Evolutionary conservation across 192 early-diverging fungal genomes (phyloP), one percentile per base, ranked within the genome.

Genomic region (Umbelopsis vinacea): DNA sequence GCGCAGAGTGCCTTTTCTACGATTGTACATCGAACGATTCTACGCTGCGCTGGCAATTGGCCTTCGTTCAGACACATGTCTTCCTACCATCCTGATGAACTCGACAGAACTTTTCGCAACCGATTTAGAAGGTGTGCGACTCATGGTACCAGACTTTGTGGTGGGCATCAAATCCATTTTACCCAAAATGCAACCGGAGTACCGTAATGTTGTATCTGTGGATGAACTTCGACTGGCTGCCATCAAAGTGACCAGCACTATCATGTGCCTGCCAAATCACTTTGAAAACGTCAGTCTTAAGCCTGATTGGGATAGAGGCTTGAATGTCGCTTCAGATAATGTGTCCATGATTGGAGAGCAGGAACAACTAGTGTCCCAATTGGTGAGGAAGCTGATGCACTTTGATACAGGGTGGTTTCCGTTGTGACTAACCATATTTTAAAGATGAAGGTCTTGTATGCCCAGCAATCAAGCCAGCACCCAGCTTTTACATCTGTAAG

Each of bases 121-220:
- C 22, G 89, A 91, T 17, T 74, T 95, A 43, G 84, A 91, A 21
- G 94, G 94, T 21, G 80, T 90, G 7, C 86, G 90, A 19, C 83
- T 93, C 74, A 78, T 94, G 48, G 82, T 91, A 4, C 91, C 93
- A 0, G 87, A 94, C 55, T 92, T 91, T 79, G 83, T 95, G 4
- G 70, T 89, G 19, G 91, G 86, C 6, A 81, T 93, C 11, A 84
- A 85, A 52, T 83, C 90, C 29, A 73, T 93, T 26, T 71, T 93
- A 47, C 87, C 88, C 3, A 81, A 74, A 46, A 63, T 82, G 38
- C 72, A 69, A 40, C 71, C 74, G 38, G 77, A 78, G 15, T 82
- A 81, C 46, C 53, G 72, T 33, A 72, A 29, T 6, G 46, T 71
- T 10, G 52, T 88, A 3, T 63, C 85, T n/a, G 40, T 89, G 2